Percentiles rank a stretch among this genome's conserved stretches.
Evolutionary conservation across 768 basidiomycete species (phyloP).

Genomic region (Termitomyces sp.): DNA sequence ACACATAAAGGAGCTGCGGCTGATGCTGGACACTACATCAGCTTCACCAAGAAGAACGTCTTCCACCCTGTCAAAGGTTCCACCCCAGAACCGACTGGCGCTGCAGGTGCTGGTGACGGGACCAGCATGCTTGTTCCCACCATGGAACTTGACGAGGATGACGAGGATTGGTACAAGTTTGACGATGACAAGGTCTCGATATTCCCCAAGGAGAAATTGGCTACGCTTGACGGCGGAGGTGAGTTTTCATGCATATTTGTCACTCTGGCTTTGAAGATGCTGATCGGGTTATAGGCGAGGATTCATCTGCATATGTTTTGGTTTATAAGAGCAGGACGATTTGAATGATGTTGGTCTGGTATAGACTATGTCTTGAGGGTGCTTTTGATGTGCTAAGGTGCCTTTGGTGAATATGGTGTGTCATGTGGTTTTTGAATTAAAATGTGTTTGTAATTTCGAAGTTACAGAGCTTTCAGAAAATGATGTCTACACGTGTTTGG

Average conservation of each 20-base stretch:
- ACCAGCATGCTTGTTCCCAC: conserved; percentile 14
- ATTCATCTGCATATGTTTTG: conserved; percentile 86
- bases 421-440: not conserved
- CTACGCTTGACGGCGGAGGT: conserved; percentile 86
- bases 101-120: conserved; percentile 13
- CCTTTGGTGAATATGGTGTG: not conserved
- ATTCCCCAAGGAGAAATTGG: conserved; percentile 82
- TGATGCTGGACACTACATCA: conserved; percentile 95
- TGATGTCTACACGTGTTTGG: too few relatives aligned
- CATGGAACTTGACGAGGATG: conserved; percentile 51
- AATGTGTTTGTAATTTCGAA: not conserved
- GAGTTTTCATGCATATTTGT: conserved; percentile 1
- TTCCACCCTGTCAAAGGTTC: conserved; percentile 43
- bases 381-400: not conserved
- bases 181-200: conserved; percentile 92
- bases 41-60: conserved; percentile 78
- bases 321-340: conserved; percentile 66
- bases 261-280: not conserved
- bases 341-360: not conserved
- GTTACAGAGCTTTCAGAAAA: too few relatives aligned
- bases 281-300: conserved; percentile 48
- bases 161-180: conserved; percentile 93
- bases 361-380: not conserved
- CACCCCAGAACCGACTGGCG: conserved; percentile 15
- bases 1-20: conserved; percentile 97